phyloP scores from a whole-genome alignment of 2,329 filamentous ascomycete genomes.

The Daldinia eschscholtzii region DNA sequence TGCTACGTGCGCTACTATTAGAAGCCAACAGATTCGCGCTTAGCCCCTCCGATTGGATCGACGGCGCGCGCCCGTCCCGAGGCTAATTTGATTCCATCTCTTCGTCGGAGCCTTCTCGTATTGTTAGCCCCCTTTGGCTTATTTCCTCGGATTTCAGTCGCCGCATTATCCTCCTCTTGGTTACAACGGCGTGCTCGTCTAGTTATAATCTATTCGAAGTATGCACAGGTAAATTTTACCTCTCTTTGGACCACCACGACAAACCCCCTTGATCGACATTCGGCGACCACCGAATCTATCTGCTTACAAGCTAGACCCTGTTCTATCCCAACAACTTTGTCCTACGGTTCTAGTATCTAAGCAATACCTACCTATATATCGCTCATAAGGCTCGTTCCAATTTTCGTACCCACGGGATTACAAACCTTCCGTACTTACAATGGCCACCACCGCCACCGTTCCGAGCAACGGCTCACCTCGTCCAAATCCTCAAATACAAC shows the following conservation, averaged over 20 bases:
- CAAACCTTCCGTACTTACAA: slow-evolving; percentile 24
- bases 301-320: slow-evolving; percentile 24
- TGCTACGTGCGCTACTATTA: slow-evolving; percentile 12
- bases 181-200: slow-evolving; percentile 13
- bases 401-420: not conserved
- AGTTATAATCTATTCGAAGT: slow-evolving; percentile 9
- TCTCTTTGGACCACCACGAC: slow-evolving; percentile 12
- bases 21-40: slow-evolving; percentile 3
- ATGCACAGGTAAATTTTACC: slow-evolving; percentile 22
- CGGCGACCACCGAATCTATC: slow-evolving; percentile 25
- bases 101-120: slow-evolving; percentile 1
- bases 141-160: not conserved
- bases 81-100: slow-evolving; percentile 11
- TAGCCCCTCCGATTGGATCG: slow-evolving; percentile 13
- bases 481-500: slow-evolving; percentile 78
- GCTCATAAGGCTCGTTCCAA: not conserved
- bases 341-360: not conserved
- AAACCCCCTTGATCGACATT: slow-evolving; percentile 23
- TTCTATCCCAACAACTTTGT: not conserved
- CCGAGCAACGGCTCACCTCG: slow-evolving; percentile 49
- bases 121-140: not conserved
- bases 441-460: slow-evolving; percentile 46
- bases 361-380: not conserved
- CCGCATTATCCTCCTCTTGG: not conserved
- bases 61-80: slow-evolving; percentile 9